Conservation (phyloP, 2,329 filamentous ascomycete genomes). For the Claviceps sp. region DNA sequence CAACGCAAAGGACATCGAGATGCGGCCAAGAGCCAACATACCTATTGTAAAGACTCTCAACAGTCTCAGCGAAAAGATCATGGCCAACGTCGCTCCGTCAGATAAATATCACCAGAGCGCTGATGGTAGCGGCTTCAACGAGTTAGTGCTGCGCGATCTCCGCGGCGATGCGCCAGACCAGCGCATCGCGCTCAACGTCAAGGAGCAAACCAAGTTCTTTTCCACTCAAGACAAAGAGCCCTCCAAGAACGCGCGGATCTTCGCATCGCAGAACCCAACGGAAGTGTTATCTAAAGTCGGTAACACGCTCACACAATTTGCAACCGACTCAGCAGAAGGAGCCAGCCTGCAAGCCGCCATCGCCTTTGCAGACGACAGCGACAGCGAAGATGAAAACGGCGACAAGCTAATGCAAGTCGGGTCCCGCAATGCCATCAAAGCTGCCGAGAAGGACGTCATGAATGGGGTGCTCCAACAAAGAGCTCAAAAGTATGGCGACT, state of each 20-base stretch:
- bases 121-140: conserved; percentile 59
- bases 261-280: conserved; percentile 55
- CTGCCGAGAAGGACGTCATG: conserved; percentile 53
- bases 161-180: conserved; percentile 60
- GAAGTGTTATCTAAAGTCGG: conserved; percentile 54
- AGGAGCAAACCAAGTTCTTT: conserved; percentile 76
- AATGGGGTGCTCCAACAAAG: conserved; percentile 49
- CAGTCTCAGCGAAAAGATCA: conserved; percentile 81
- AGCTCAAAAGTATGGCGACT: conserved; percentile 40
- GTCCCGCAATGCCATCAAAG: conserved; percentile 50
- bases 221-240: conserved; percentile 40
- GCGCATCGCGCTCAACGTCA: conserved; percentile 73
- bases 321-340: conserved; percentile 33
- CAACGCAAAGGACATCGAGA: conserved; percentile 79
- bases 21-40: conserved; percentile 70
- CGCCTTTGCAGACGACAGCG: conserved; percentile 56
- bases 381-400: conserved; percentile 46
- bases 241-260: conserved; percentile 35
- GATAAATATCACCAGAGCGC: conserved; percentile 54
- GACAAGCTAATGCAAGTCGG: conserved; percentile 47
- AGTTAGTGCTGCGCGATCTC: conserved; percentile 69
- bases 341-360: conserved; percentile 50
- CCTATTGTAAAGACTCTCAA: conserved; percentile 86
- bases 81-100: conserved; percentile 71
- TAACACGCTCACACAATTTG: conserved; percentile 43